Evolutionary conservation across 495 filamentous ascomycete genomes (phyloP), one percentile per base, ranked within the genome.

Genomic region (Oidiodendron maius): DNA sequence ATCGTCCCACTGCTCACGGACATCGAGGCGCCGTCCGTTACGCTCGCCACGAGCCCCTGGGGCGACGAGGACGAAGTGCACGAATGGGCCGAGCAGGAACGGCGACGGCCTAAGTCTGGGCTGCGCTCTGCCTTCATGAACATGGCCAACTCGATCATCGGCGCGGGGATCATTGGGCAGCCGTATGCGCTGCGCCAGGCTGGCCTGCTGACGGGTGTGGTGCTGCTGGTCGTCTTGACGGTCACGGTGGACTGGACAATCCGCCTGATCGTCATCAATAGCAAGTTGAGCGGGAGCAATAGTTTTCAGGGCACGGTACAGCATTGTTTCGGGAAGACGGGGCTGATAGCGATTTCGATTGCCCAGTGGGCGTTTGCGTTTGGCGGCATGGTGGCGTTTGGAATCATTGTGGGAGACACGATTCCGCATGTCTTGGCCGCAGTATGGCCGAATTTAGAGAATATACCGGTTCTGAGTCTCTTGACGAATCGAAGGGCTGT

Each of bases 301-400:
- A 90, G 84, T 4, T 97, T 97, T 60, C 93, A 98, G 65, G 86
- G 88, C 12, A 98, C 93, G 0, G 86, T 97, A 68, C 84, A 96
- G 62, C 76, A 87, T 60, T 98, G 93, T 64, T 98, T 95, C 68
- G 93, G 93, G 13, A 82, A 78, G 56, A 72, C 80, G 26, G 93
- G 93, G 0, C 75, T 97, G 32, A 79, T 97, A 45, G 93, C 93
- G 24, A 95, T 98, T 47, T 87, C 80, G 22, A 63, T 91, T 43
- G 93, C 93, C 28, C 93, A 98, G 68, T 97, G 90, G 88, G 87
- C 86, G 28, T 98, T 98, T 75, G 93, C 94, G 39, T 98, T 96
- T 65, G 94, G 93, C 36, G 93, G 94, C 41, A 97, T 97, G 94
- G 77, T 97, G 34, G 94, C 94, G 17, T 98, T 96, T 67, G 93